A percentile compares a stretch with the other conserved stretches of the same genome.
Conservation (phyloP, 768 basidiomycete species). For the Russula foetens region DNA sequence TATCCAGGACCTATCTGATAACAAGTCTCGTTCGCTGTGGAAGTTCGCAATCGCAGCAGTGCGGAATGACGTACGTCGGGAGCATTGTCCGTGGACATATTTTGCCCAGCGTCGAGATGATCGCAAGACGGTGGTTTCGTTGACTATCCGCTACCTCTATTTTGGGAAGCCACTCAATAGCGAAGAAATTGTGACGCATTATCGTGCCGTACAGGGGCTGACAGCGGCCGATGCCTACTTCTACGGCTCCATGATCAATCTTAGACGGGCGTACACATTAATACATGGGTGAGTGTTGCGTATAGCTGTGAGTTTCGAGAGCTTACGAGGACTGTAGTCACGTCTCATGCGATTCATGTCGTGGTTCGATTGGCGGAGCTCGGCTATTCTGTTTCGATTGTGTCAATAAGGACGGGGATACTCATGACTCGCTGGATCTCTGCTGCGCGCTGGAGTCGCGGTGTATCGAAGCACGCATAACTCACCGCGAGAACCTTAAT, state of each 20-base stretch:
- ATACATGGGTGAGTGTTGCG: constrained; percentile 19
- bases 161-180: constrained; percentile 19
- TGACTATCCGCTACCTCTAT: constrained; percentile 20
- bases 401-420: constrained; percentile 6
- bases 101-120: constrained; percentile 26
- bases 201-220: constrained; percentile 15
- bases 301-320: not conserved
- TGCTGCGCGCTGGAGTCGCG: constrained; percentile 20
- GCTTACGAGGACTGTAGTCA: constrained; percentile 6
- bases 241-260: constrained; percentile 20
- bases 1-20: constrained; percentile 20
- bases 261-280: constrained; percentile 19
- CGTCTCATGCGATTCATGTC: constrained; percentile 24
- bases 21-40: constrained; percentile 27
- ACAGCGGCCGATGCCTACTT: constrained; percentile 24
- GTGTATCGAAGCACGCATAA: constrained; percentile 21
- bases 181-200: constrained; percentile 20
- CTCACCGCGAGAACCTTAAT: constrained; percentile 15
- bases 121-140: constrained; percentile 22
- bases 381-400: no score
- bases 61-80: constrained; percentile 19
- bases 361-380: constrained; percentile 24
- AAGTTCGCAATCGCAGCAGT: constrained; percentile 25
- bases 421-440: constrained; percentile 24
- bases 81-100: constrained; percentile 26